Conservation (phyloP, 129 eudicot genomes). For the Solidago caesia region DNA sequence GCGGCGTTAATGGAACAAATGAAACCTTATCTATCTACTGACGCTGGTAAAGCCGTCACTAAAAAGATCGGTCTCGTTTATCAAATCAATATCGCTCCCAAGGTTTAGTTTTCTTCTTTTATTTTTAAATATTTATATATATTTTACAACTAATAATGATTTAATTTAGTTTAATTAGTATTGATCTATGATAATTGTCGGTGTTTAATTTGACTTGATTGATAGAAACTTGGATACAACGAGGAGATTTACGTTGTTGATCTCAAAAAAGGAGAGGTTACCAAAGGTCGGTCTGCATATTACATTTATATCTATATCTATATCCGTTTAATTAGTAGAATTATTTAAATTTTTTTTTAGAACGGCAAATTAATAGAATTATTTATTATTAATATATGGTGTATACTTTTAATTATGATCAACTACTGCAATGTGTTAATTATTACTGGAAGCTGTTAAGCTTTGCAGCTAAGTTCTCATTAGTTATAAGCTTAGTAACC, state of each 20-base stretch:
- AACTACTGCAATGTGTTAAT: too few relatives aligned
- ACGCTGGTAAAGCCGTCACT: conserved; percentile 68
- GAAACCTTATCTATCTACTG: conserved; percentile 80
- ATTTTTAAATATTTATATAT: not conserved
- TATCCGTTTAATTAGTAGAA: not conserved
- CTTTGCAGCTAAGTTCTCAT: too few relatives aligned
- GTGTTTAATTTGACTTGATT: conserved; percentile 15
- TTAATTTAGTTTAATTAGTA: not conserved
- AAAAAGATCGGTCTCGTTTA: conserved; percentile 82
- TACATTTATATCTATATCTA: not conserved
- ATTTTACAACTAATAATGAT: not conserved
- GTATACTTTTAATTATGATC: too few relatives aligned
- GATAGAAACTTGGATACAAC: conserved; percentile 85
- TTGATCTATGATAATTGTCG: not conserved
- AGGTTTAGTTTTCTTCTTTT: conserved; percentile 38
- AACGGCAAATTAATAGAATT: too few relatives aligned
- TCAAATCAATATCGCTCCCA: conserved; percentile 84
- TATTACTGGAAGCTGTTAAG: too few relatives aligned
- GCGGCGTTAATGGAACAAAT: conserved; percentile 84
- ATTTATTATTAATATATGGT: too few relatives aligned
- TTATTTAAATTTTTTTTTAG: too few relatives aligned
- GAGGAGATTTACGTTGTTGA: conserved; percentile 88
- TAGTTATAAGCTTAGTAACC: not conserved
- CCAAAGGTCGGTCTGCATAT: conserved; percentile 52
- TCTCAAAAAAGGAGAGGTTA: conserved; percentile 96